These are phyloP conservation scores for Elongisporangium anandrum DNA, from an alignment of 352 stramenopile species.

Conservation along the genomic window DNA sequence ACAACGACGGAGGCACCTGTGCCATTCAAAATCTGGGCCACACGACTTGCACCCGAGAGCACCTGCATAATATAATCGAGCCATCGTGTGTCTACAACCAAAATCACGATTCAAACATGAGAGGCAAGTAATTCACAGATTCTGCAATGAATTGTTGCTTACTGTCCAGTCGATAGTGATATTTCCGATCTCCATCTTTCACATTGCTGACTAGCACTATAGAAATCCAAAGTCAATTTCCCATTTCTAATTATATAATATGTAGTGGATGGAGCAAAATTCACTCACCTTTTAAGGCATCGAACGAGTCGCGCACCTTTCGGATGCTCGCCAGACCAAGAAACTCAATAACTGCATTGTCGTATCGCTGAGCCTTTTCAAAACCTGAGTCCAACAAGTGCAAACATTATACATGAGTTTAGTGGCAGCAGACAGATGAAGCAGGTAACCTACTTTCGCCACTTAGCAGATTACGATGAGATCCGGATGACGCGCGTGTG, in stretches of 20 bases:
- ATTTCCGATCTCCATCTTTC: conserved; percentile 59
- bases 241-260: background rate
- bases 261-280: background rate
- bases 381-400: conserved; percentile 67
- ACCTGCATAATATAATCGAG: conserved; percentile 88
- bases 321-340: conserved; percentile 97
- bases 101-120: background rate
- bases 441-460: conserved; percentile 27
- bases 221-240: background rate
- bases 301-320: conserved; percentile 91
- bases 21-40: conserved; percentile 50
- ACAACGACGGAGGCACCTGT: conserved; percentile 51
- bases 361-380: conserved; percentile 92
- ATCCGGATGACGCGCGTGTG: conserved; percentile 40
- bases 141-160: conserved; percentile 1
- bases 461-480: conserved; percentile 46
- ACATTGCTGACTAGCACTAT: conserved; percentile 39
- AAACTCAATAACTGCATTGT: conserved; percentile 89
- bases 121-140: background rate
- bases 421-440: background rate
- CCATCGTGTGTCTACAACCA: conserved; percentile 87
- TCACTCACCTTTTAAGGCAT: conserved; percentile 45
- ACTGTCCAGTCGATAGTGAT: conserved; percentile 55
- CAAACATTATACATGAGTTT: background rate
- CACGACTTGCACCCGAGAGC: conserved; percentile 32